Conservation (phyloP, 176 grass and related monocot genomes). For the Olyra latifolia region DNA sequence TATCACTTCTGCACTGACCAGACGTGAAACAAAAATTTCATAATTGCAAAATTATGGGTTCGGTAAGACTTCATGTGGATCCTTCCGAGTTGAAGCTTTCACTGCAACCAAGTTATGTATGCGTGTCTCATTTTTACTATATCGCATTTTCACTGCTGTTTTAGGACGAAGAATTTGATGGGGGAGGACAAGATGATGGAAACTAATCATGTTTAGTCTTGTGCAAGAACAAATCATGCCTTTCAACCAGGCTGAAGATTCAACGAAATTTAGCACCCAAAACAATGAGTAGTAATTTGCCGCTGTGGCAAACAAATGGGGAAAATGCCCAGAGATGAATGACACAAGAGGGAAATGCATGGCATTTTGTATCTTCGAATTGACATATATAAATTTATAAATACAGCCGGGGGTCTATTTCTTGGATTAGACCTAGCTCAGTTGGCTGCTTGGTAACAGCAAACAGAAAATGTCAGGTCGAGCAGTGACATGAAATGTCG, state of each 20-base stretch:
- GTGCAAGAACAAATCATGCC: background rate
- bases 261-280: background rate
- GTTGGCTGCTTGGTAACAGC: background rate
- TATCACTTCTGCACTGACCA: background rate
- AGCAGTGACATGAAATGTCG: constrained; percentile 6
- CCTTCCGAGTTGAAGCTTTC: background rate
- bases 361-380: no score
- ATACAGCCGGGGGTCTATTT: no score
- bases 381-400: no score
- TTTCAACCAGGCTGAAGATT: background rate
- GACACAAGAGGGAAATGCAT: no score
- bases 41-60: background rate
- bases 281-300: no score
- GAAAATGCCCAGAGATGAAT: no score
- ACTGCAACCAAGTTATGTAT: background rate
- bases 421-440: background rate
- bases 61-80: background rate
- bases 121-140: background rate
- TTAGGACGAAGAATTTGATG: background rate
- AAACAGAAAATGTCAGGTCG: background rate
- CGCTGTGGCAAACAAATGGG: no score
- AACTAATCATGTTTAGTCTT: background rate
- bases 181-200: background rate
- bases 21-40: background rate
- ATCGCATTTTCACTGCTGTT: background rate